Base-by-base conservation (phyloP, 192 early-diverging fungal genomes). In the Entophlyctis luteolus region DNA sequence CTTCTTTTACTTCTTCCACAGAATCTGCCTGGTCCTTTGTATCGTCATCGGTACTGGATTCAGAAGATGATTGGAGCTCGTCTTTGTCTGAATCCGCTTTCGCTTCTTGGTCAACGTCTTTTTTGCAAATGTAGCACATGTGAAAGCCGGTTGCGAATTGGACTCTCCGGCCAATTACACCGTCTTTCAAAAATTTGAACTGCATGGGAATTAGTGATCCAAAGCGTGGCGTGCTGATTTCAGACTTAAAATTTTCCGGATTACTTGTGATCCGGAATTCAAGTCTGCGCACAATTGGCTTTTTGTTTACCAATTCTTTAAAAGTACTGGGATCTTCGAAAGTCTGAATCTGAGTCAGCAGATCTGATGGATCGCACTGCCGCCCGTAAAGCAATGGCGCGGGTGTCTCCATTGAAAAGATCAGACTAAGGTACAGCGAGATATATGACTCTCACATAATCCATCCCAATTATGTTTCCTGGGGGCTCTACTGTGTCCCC, bases 71-170 rank as follows among this genome's bases (percentile, higher is more conserved):
- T n/a, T n/a, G n/a, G n/a, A n/a, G n/a, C n/a, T n/a, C n/a, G n/a
- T n/a, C n/a, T n/a, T n/a, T n/a, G n/a, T n/a, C n/a, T n/a, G n/a
- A n/a, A n/a, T n/a, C n/a, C n/a, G n/a, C n/a, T n/a, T n/a, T n/a
- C n/a, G n/a, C n/a, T n/a, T n/a, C n/a, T 2, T 23, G 16, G 16
- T 14, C 53, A 16, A 59, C 56, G 27, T 65, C 62, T 35, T 54
- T 65, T 42, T 58, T 58, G 36, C 67, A 68, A 4, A 68, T 68
- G 45, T 68, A 68, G 59, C 67, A 68, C 27, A 65, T 25, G 34
- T 65, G 62, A n/a, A 65, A 65, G 12, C 29, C 62, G 39, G 62
- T 65, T 18, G 29, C 67, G 46, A 68, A 68, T 29, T 68, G 53
- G 25, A 60, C 58, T 2, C 58, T n/a, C 14, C 58, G 2, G 20